phyloP scores from a whole-genome alignment of 2,329 filamentous ascomycete species.

The Macroventuria anomochaeta region DNA sequence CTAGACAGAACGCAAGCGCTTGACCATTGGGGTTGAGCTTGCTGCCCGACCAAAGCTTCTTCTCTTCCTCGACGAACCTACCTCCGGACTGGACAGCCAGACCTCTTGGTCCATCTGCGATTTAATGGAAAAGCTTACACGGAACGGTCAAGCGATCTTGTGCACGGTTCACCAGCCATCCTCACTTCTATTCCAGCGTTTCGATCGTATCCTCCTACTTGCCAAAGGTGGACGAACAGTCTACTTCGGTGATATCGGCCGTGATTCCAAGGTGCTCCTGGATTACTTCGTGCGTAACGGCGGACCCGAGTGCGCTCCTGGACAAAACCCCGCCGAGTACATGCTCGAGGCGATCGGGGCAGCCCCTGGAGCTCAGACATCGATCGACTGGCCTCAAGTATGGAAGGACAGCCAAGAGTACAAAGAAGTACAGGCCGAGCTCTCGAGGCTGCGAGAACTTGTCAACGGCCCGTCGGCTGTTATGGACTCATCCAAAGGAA shows the following conservation, averaged over 20 bases:
- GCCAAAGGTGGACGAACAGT: constrained; percentile 77
- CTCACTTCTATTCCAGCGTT: constrained; percentile 88
- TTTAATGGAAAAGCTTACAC: constrained; percentile 84
- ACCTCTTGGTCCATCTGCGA: constrained; percentile 69
- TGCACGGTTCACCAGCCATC: constrained; percentile 96
- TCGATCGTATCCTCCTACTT: constrained; percentile 78
- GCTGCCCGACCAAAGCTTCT: constrained; percentile 42
- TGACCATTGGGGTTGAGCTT: constrained; percentile 63
- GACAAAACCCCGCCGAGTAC: constrained; percentile 78
- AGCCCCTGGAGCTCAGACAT: constrained; percentile 32
- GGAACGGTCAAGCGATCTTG: constrained; percentile 79
- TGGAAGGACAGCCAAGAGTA: constrained; percentile 45
- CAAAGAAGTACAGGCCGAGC: constrained; percentile 43
- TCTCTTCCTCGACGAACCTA: constrained; percentile 66
- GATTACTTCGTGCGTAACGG: constrained; percentile 77
- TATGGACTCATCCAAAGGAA: constrained; percentile 54
- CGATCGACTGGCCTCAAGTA: constrained; percentile 51
- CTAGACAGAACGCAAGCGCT: constrained; percentile 61
- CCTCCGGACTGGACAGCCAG: constrained; percentile 74
- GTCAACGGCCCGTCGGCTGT: constrained; percentile 36
- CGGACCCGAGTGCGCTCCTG: constrained; percentile 65
- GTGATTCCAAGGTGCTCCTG: constrained; percentile 69
- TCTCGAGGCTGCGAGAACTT: constrained; percentile 49
- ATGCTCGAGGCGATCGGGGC: constrained; percentile 64
- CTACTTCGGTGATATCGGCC: constrained; percentile 80